Conservation (phyloP, 352 stramenopile species). For the Globisporangium canariense region DNA sequence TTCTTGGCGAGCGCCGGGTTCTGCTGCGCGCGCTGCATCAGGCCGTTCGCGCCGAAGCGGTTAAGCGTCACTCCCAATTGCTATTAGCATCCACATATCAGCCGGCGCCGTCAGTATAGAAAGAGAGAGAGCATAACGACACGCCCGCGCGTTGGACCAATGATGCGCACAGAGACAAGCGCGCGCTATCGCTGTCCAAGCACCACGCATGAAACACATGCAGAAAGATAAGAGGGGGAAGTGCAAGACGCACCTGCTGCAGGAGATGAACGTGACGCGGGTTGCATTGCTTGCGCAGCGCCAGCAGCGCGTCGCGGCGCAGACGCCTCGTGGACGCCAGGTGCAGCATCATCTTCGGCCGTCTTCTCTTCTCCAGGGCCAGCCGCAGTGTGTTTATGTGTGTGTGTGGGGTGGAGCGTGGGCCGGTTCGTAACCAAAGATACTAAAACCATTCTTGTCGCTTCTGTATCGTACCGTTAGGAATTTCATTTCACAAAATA, state of each 20-base stretch:
- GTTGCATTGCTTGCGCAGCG: constrained; percentile 51
- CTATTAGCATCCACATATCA: constrained; percentile 22
- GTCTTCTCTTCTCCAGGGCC: constrained; percentile 8
- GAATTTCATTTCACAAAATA: neutral
- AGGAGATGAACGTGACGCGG: constrained; percentile 66
- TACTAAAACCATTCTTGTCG: neutral
- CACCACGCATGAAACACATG: neutral
- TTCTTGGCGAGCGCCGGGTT: constrained; percentile 37
- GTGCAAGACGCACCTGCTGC: constrained; percentile 47
- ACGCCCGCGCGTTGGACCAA: neutral
- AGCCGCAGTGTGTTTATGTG: neutral
- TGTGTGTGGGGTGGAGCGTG: constrained; percentile 4
- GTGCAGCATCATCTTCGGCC: constrained; percentile 25
- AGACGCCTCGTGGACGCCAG: constrained; percentile 59
- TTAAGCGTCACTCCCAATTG: constrained; percentile 64
- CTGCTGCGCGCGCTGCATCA: constrained; percentile 30
- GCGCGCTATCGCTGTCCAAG: neutral
- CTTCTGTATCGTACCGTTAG: neutral
- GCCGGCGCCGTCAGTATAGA: neutral
- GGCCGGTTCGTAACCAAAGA: constrained; percentile 3
- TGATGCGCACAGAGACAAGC: constrained; percentile 7
- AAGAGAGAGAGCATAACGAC: neutral
- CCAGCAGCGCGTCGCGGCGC: constrained; percentile 46
- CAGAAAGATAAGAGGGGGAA: neutral
- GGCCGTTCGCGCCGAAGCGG: constrained; percentile 41